A percentile compares a stretch with the other conserved stretches of the same genome.
These are phyloP conservation scores for Vanrija pseudolonga DNA, from an alignment of 1,284 basidiomycete genomes.

Conservation along the genomic window DNA sequence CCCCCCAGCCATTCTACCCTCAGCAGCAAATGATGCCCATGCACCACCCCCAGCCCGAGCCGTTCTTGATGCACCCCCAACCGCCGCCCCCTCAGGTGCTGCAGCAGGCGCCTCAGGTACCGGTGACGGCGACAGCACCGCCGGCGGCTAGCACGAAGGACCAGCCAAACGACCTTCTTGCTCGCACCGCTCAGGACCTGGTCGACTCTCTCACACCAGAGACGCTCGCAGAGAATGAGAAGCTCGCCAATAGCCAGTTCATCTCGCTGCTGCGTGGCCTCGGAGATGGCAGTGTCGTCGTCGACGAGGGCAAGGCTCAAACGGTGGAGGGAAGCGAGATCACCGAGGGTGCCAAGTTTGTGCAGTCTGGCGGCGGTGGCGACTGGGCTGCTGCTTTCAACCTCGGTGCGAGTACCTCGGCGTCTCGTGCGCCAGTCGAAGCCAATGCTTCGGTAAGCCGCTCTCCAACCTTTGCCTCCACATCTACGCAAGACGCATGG, in stretches of 20 bases:
- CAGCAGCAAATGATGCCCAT: slow-evolving; percentile 3
- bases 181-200: slow-evolving; percentile 67
- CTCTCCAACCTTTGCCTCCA: too few species aligned
- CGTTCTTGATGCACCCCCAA: slow-evolving; percentile 3
- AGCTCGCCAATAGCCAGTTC: slow-evolving; percentile 85
- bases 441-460: too few species aligned
- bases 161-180: slow-evolving; percentile 59
- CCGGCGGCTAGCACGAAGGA: not conserved
- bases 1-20: not conserved
- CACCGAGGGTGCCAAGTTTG: slow-evolving; percentile 44
- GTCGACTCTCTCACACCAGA: slow-evolving; percentile 60
- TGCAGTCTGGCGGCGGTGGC: slow-evolving; percentile 26
- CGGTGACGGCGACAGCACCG: not conserved
- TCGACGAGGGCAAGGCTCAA: slow-evolving; percentile 56
- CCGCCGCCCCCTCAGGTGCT: not conserved
- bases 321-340: slow-evolving; percentile 28
- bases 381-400: slow-evolving; percentile 19
- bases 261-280: slow-evolving; percentile 81
- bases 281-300: slow-evolving; percentile 74
- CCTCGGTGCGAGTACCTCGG: too few species aligned
- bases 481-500: slow-evolving; percentile 29
- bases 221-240: slow-evolving; percentile 59
- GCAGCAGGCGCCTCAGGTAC: slow-evolving; percentile 1
- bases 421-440: too few species aligned
- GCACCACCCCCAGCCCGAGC: slow-evolving; percentile 9